Percentiles rank a stretch among this genome's conserved stretches.
These are phyloP conservation scores for Mortierella claussenii DNA, from an alignment of 192 early-diverging fungal genomes.

Conservation along the genomic window DNA sequence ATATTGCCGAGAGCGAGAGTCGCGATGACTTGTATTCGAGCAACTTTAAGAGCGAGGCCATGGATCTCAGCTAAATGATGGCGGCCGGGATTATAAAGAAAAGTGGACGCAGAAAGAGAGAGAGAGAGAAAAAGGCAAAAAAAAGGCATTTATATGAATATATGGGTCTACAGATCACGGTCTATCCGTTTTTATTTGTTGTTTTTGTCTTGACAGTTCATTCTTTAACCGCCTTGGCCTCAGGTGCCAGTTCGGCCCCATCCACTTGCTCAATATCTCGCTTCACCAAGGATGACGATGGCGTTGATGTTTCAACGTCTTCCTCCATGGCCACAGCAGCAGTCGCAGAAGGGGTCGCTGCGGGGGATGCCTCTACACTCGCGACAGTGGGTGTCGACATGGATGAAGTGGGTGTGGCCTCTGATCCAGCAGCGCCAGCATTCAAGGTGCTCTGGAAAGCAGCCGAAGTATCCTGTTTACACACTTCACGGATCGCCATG, in stretches of 20 bases:
- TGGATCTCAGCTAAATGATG: slow-evolving; percentile 52
- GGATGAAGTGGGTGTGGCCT: background rate
- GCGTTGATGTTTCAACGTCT: background rate
- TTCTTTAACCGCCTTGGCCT: slow-evolving; percentile 19
- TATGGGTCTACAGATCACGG: too few species aligned
- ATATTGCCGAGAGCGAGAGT: slow-evolving; percentile 47
- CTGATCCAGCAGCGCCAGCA: background rate
- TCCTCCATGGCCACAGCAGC: background rate
- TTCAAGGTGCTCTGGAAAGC: slow-evolving; percentile 58
- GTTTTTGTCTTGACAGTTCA: background rate
- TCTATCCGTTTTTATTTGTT: too few species aligned
- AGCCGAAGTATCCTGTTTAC: slow-evolving; percentile 70
- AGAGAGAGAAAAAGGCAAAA: too few species aligned
- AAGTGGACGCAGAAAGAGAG: too few species aligned
- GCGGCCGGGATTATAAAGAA: too few species aligned
- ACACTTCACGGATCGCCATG: slow-evolving; percentile 94
- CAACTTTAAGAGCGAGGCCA: slow-evolving; percentile 28
- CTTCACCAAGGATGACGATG: slow-evolving; percentile 14
- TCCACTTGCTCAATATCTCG: slow-evolving; percentile 38
- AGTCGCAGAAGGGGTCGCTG: background rate
- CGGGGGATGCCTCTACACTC: background rate
- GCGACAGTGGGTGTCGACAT: background rate
- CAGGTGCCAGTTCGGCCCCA: slow-evolving; percentile 15
- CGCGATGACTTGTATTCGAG: slow-evolving; percentile 48
- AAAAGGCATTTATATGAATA: too few species aligned